Evolutionary conservation across 345 rosid species (phyloP), one percentile per base, ranked within the genome.

Genomic region (Salix viminalis): DNA sequence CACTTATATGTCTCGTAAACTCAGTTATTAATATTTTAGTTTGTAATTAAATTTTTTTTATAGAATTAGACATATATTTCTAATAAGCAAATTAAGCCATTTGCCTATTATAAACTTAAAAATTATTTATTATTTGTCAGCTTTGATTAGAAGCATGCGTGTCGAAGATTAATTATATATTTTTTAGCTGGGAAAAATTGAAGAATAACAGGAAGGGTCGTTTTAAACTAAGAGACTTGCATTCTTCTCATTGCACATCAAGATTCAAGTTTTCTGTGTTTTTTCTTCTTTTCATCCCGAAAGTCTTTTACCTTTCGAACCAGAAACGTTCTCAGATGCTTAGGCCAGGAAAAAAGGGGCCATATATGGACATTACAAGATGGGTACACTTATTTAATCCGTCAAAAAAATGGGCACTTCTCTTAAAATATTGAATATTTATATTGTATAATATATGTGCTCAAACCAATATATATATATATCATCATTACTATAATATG

Each of bases 321-420:
- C 24, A 68, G 30, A 61, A 42, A 28, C n/a, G 42, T 76, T 58
- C 21, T 9, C 71, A 65, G 70, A 79, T 72, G 56, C 39, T 68
- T 41, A 60, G n/a, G 52, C 39, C 16, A 71, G 15, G 39, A 42
- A 81, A 13, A 32, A 79, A 67, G 77, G 72, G 74, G 76, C 73
- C 72, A 82, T 8, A 61, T 44, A 52, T 74, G 77, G 86, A 88
- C 91, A 85, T 24, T 69, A 77, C 83, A 76, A 76, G 84, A 88
- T 85, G 89, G 91, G 88, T 50, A 56, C 54, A 80, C 41, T 79
- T 79, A 12, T 83, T 81, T 77, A 77, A 76, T 83, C 80, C 56
- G 64, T 16, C 70, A 32, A 75, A 70, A 30, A 56, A 9, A 9
- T 3, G 28, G 14, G 14, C 23, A 19, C n/a, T 6, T 19, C 58